These are phyloP conservation scores for Gilbertella persicaria DNA, from an alignment of 371 early-diverging fungal genomes.

Conservation along the genomic window DNA sequence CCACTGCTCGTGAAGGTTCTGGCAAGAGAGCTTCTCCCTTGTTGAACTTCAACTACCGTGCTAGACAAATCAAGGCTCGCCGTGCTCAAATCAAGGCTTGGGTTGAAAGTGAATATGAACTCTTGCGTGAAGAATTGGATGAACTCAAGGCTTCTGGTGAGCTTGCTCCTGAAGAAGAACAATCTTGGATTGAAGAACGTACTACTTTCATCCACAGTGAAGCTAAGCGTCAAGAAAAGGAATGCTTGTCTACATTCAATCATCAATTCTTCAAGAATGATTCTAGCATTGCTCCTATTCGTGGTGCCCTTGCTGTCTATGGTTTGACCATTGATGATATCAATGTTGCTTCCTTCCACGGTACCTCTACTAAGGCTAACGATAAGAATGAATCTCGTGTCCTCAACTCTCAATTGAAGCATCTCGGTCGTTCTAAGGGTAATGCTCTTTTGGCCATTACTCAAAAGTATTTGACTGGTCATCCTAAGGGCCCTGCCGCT, in stretches of 20 bases:
- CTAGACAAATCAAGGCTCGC: slow-evolving; percentile 79
- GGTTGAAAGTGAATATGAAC: slow-evolving; percentile 82
- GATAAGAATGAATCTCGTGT: slow-evolving; percentile 96
- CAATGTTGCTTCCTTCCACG: slow-evolving; percentile 97
- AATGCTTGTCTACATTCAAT: slow-evolving; percentile 81
- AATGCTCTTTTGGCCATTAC: slow-evolving; percentile 82
- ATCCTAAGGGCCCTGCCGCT: slow-evolving; percentile 97
- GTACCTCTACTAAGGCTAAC: slow-evolving; percentile 95
- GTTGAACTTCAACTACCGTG: slow-evolving; percentile 89
- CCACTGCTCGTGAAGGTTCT: slow-evolving; percentile 86
- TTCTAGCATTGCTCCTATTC: slow-evolving; percentile 84
- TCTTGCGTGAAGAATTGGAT: slow-evolving; percentile 73
- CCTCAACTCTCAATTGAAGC: slow-evolving; percentile 83
- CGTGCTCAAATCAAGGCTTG: slow-evolving; percentile 85
- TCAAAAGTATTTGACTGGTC: slow-evolving; percentile 96
- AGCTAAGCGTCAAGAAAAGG: slow-evolving; percentile 84
- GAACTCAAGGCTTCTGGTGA: slow-evolving; percentile 68
- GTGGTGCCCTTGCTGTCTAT: slow-evolving; percentile 89
- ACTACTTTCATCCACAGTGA: slow-evolving; percentile 85
- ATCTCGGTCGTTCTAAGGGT: slow-evolving; percentile 90
- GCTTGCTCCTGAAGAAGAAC: slow-evolving; percentile 63
- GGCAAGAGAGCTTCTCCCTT: slow-evolving; percentile 73
- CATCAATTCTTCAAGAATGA: slow-evolving; percentile 89
- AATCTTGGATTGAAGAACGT: slow-evolving; percentile 72
- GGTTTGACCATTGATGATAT: slow-evolving; percentile 94